Percentiles rank a stretch among this genome's conserved stretches.
These are phyloP conservation scores for Raddia guianensis DNA, from an alignment of 176 grass and related monocot genomes.

Conservation along the genomic window DNA sequence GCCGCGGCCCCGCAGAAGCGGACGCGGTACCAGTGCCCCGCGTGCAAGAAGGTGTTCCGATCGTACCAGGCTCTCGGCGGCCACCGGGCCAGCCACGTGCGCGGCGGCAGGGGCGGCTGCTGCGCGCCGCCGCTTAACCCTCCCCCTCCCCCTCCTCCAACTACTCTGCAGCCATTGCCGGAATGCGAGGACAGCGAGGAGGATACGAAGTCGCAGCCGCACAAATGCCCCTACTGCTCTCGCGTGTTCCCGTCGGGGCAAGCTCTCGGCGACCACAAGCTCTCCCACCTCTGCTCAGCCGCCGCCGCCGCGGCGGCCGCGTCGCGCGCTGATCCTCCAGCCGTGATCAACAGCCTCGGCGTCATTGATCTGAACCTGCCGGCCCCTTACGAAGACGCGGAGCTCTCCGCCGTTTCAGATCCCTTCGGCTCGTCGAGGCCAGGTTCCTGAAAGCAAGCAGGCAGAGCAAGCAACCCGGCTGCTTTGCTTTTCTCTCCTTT, in stretches of 20 bases:
- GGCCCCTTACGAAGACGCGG: conserved; percentile 47
- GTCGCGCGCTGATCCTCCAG: neutral
- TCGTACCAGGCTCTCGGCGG: conserved; percentile 78
- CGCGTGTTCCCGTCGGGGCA: conserved; percentile 71
- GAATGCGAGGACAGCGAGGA: conserved; percentile 36
- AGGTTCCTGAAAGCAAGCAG: conserved; percentile 44
- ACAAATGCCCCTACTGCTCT: conserved; percentile 63
- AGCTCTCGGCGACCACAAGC: conserved; percentile 82
- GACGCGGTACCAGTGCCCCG: conserved; percentile 57
- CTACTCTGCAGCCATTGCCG: conserved; percentile 48
- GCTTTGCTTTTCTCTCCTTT: conserved; percentile 26
- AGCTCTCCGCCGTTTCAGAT: conserved; percentile 63
- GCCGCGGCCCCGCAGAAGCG: conserved; percentile 35
- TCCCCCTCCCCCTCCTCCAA: neutral
- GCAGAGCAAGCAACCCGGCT: conserved; percentile 44
- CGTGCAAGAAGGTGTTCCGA: conserved; percentile 70
- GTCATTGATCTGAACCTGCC: conserved; percentile 76
- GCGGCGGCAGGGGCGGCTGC: conserved; percentile 47
- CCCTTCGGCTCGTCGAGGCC: conserved; percentile 47
- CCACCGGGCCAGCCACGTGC: conserved; percentile 67
- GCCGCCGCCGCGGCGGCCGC: conserved; percentile 18
- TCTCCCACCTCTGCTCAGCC: conserved; percentile 48
- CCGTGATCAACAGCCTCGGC: conserved; percentile 32
- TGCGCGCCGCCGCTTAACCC: conserved; percentile 33
- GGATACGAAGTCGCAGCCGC: conserved; percentile 19